These are phyloP conservation scores for Daldinia grandis DNA, from an alignment of 495 filamentous ascomycete species.

Conservation along the genomic window DNA sequence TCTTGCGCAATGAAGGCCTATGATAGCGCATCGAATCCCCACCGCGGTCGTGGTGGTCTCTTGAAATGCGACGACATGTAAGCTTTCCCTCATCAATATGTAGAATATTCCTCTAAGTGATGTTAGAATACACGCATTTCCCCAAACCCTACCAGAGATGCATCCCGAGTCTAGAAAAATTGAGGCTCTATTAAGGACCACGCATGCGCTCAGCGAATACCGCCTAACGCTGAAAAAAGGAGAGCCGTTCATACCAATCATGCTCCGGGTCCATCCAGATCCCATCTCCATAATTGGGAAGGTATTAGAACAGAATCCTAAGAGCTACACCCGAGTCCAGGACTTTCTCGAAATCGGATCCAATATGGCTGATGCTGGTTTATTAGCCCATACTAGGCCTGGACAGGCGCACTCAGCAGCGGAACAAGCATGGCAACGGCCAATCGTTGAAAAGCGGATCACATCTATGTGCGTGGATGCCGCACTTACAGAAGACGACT, in stretches of 20 bases:
- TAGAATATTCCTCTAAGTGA: constrained; percentile 15
- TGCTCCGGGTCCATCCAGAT: constrained; percentile 84
- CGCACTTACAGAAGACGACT: constrained; percentile 86
- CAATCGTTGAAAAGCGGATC: constrained; percentile 69
- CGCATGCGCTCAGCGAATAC: constrained; percentile 87
- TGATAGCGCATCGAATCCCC: constrained; percentile 91
- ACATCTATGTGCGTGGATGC: constrained; percentile 89
- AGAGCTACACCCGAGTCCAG: constrained; percentile 86
- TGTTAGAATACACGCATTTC: constrained; percentile 73
- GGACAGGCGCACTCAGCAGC: constrained; percentile 9
- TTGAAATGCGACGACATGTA: constrained; percentile 86
- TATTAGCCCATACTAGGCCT: constrained; percentile 50
- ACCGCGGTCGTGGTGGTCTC: constrained; percentile 80
- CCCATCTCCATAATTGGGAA: constrained; percentile 84
- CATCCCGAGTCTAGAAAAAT: constrained; percentile 61
- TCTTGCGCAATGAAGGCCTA: constrained; percentile 76
- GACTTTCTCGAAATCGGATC: constrained; percentile 81
- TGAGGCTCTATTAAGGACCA: constrained; percentile 79
- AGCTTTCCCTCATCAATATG: constrained; percentile 42
- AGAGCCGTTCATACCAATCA: constrained; percentile 90
- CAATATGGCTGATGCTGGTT: constrained; percentile 77
- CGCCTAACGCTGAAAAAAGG: constrained; percentile 89
- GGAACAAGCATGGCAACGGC: constrained; percentile 37
- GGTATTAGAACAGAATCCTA: constrained; percentile 85
- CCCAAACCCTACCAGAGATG: constrained; percentile 67